Evolutionary conservation across 441 rosid genomes (phyloP).

Genomic region (Rhodomyrtus psidioides): DNA sequence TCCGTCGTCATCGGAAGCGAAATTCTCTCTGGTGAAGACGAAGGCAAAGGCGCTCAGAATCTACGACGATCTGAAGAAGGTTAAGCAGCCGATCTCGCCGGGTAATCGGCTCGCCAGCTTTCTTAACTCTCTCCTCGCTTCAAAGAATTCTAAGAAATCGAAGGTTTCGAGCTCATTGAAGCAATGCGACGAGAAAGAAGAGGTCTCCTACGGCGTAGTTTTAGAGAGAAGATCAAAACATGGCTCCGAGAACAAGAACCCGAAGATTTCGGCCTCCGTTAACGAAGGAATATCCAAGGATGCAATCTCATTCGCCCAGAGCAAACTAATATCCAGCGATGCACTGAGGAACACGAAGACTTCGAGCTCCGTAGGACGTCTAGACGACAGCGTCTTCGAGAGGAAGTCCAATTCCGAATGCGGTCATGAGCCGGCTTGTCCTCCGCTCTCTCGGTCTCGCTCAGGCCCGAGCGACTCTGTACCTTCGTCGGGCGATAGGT

Average conservation of each 20-base stretch:
- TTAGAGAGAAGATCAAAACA: not conserved
- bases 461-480: not conserved
- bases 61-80: conserved; percentile 51
- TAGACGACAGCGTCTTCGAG: not conserved
- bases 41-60: conserved; percentile 55
- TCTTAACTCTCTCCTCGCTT: conserved; percentile 47
- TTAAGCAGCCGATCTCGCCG: conserved; percentile 55
- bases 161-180: not conserved
- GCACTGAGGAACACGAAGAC: not conserved
- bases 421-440: not conserved
- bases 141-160: conserved; percentile 1
- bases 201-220: not conserved
- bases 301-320: not conserved
- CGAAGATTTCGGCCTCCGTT: not conserved
- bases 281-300: not conserved
- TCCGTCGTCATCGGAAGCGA: conserved; percentile 10
- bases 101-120: conserved; percentile 51
- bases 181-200: conserved; percentile 23
- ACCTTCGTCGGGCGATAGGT: not conserved
- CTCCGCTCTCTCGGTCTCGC: not conserved
- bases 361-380: not conserved
- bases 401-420: not conserved
- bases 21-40: conserved; percentile 22
- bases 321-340: not conserved
- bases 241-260: not conserved